Base-by-base conservation (phyloP, 176 grass and related monocot species). In the Metroxylon sagu region DNA sequence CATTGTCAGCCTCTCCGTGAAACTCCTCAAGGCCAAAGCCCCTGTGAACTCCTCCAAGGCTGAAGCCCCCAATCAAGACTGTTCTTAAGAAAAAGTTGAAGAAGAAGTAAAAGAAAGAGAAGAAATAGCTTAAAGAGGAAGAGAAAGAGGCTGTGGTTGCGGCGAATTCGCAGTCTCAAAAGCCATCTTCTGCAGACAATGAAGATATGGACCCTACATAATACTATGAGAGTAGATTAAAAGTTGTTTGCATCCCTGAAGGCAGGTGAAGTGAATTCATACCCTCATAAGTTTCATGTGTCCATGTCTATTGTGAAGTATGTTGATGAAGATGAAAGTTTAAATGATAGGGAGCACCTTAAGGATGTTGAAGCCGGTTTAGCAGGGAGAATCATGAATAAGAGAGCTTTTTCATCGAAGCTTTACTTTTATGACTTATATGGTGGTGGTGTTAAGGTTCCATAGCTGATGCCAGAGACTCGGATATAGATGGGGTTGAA, bases 381-480 rank as follows among this genome's bases (percentile, higher is more conserved):
- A 71, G 86, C 86, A 96, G 87, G 92, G 78, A 91, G 86, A 70
- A 85, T 96, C 57, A 96, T 96, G 91, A 96, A 85, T 71, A 96
- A 96, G 75, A 81, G 91, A 77, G 62, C 71, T 18, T 77, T 77
- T 25, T 96, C 91, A 25, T 96, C 83, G 16, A 90, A 96, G 69
- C 91, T 90, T 39, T 75, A 84, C 48, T 96, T 96, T 71, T 96
- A 90, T 71, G 86, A 96, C 50, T 68, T 96, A 62, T 80, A 79
- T 50, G 87, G 87, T 19, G 78, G 60, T 57, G 91, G 91, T 14
- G 15, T 80, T 63, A 90, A 96, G 69, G 61, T 90, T 75, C 91
- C 48, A 90, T 96, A 83, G 92, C 83, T 49, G 87, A 96, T 82
- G 83, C 77, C n/a, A n/a, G n/a, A n/a, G n/a, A 73, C 52, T 97